These are phyloP conservation scores for Coemansia sp. DNA, from an alignment of 192 early-diverging fungal genomes.

Conservation along the genomic window DNA sequence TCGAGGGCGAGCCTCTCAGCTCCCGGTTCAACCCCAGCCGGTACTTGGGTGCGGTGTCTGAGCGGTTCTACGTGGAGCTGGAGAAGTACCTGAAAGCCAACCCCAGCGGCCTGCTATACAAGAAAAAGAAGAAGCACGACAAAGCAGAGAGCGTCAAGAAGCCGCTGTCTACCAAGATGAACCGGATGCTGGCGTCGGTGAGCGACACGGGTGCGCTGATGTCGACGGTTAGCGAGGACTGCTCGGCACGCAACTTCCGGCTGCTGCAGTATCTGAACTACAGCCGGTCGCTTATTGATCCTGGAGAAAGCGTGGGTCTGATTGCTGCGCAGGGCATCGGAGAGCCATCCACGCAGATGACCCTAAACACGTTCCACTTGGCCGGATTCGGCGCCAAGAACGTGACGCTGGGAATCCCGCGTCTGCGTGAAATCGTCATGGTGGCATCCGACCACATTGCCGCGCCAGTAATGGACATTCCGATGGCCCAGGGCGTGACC, in stretches of 20 bases:
- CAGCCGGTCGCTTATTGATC: conserved; percentile 88
- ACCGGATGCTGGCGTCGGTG: conserved; percentile 72
- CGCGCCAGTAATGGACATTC: conserved; percentile 92
- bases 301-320: conserved; percentile 96
- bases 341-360: conserved; percentile 99
- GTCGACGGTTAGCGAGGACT: conserved; percentile 61
- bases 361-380: conserved; percentile 99
- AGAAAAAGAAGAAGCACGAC: conserved; percentile 22
- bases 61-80: conserved; percentile 74
- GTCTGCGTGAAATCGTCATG: conserved; percentile 99
- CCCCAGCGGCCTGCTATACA: conserved; percentile 32
- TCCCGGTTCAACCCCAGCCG: conserved; percentile 77
- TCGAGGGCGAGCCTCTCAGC: conserved; percentile 67
- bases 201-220: conserved; percentile 53
- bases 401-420: conserved; percentile 99
- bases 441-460: conserved; percentile 86
- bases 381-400: conserved; percentile 96
- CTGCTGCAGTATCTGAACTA: conserved; percentile 94
- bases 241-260: conserved; percentile 75
- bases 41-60: conserved; percentile 86
- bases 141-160: conserved; percentile 13
- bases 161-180: conserved; percentile 51
- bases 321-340: conserved; percentile 97
- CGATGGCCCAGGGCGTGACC: conserved; percentile 63
- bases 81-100: conserved; percentile 53